phyloP scores from a whole-genome alignment of 306 rosid species.

The Comarum palustre region DNA sequence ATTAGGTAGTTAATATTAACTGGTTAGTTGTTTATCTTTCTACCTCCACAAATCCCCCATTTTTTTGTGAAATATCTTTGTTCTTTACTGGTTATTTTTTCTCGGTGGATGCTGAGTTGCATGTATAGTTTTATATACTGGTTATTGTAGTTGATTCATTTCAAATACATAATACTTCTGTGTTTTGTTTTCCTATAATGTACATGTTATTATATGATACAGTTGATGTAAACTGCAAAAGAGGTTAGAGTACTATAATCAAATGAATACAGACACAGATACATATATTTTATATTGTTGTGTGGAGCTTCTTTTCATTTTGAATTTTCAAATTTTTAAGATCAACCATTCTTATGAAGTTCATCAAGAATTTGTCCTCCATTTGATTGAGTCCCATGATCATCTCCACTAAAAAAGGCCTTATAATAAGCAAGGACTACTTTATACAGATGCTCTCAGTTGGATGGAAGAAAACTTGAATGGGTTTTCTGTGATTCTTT shows the following conservation, averaged over 20 bases:
- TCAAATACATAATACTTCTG: neutral
- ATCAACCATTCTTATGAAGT: neutral
- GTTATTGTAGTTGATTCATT: neutral
- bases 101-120: neutral
- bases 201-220: neutral
- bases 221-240: neutral
- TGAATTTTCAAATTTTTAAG: neutral
- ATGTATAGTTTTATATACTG: neutral
- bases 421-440: slow-evolving; percentile 2
- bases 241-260: neutral
- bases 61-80: neutral
- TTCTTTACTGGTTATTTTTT: neutral
- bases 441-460: slow-evolving; percentile 1
- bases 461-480: neutral
- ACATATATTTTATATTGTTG: neutral
- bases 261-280: neutral
- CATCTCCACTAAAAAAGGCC: neutral
- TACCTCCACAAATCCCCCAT: too few species aligned
- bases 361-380: neutral
- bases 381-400: neutral
- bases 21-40: neutral
- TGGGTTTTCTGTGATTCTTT: neutral
- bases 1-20: neutral
- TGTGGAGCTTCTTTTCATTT: neutral
- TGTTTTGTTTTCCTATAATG: neutral